phyloP scores from a whole-genome alignment of 345 rosid species.

The Hibiscus tridactylites region DNA sequence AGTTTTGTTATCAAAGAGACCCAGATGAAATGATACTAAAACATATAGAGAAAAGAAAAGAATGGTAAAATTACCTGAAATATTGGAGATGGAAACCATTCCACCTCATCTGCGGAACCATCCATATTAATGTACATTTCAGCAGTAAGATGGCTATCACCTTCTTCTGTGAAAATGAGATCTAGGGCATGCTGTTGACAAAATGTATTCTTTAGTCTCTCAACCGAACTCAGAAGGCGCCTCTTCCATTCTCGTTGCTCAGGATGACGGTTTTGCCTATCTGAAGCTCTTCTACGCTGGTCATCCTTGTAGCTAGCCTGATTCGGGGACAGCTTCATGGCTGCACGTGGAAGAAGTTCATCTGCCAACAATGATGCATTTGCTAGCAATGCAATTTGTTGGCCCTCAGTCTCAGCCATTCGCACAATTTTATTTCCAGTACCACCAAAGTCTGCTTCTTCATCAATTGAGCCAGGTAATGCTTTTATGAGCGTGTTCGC shows the following conservation, averaged over 20 bases:
- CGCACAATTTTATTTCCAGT: conserved; percentile 74
- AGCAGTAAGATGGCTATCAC: conserved; percentile 85
- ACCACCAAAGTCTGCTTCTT: conserved; percentile 77
- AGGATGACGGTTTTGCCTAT: conserved; percentile 93
- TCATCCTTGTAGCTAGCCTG: conserved; percentile 62
- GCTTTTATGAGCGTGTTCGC: conserved; percentile 81
- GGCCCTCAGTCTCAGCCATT: conserved; percentile 90
- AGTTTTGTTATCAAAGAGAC: background rate
- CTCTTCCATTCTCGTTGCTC: conserved; percentile 99
- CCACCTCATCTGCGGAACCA: conserved; percentile 61
- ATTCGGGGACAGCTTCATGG: conserved; percentile 75
- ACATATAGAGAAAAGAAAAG: background rate
- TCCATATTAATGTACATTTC: conserved; percentile 87
- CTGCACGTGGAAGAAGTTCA: conserved; percentile 97
- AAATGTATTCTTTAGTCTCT: conserved; percentile 80
- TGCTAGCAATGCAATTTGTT: conserved; percentile 94
- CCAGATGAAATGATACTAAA: background rate
- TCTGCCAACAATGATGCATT: conserved; percentile 95
- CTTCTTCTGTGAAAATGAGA: conserved; percentile 95
- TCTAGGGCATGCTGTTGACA: conserved; percentile 98
- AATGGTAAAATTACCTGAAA: conserved; percentile 59
- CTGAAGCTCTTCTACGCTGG: conserved; percentile 53
- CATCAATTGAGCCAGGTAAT: conserved; percentile 93
- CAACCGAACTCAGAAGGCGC: conserved; percentile 76
- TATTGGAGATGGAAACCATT: conserved; percentile 83